These are phyloP conservation scores for Entophlyctis helioformis DNA, from an alignment of 192 early-diverging fungal genomes.

Conservation along the genomic window DNA sequence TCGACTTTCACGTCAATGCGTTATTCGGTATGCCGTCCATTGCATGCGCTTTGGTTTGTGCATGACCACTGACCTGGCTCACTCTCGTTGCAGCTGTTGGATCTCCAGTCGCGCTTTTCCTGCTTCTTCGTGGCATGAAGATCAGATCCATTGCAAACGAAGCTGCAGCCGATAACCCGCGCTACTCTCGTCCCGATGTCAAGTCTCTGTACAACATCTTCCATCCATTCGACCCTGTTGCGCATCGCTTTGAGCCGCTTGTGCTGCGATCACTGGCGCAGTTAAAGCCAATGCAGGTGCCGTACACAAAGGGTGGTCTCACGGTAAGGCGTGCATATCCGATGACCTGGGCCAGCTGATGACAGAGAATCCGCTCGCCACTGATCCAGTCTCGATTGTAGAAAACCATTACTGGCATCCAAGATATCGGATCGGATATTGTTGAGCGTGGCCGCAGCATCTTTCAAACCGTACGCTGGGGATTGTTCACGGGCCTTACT, in stretches of 20 bases:
- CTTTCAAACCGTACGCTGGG: slow-evolving; percentile 44
- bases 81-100: too few species aligned
- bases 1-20: slow-evolving; percentile 59
- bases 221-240: slow-evolving; percentile 58
- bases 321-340: slow-evolving; percentile 23
- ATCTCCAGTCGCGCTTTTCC: slow-evolving; percentile 71
- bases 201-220: slow-evolving; percentile 75
- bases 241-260: slow-evolving; percentile 62
- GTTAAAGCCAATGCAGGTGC: slow-evolving; percentile 59
- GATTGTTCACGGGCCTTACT: slow-evolving; percentile 30
- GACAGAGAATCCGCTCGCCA: too few species aligned
- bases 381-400: background rate
- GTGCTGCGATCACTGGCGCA: slow-evolving; percentile 43
- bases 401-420: slow-evolving; percentile 46
- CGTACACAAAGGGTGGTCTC: slow-evolving; percentile 74
- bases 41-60: too few species aligned
- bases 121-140: slow-evolving; percentile 62
- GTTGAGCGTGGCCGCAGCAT: slow-evolving; percentile 55
- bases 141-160: slow-evolving; percentile 15
- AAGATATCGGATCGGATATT: slow-evolving; percentile 55
- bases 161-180: slow-evolving; percentile 8
- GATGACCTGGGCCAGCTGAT: background rate
- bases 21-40: too few species aligned
- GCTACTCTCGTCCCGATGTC: slow-evolving; percentile 40
- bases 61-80: too few species aligned